Conservation (phyloP, 192 early-diverging fungal genomes). For the Coemansia sp. region DNA sequence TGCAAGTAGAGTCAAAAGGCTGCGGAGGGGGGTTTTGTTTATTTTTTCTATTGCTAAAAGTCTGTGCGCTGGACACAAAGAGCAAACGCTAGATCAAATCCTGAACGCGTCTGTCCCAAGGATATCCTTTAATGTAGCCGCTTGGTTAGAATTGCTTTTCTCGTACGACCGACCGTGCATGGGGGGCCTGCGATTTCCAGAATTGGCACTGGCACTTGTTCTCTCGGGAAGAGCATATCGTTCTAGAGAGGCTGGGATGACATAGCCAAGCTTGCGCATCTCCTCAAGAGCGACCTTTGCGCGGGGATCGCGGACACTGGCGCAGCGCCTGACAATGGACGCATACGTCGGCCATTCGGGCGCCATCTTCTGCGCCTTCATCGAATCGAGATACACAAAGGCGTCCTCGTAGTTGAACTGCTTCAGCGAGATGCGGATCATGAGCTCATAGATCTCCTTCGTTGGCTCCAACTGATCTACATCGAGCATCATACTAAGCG, state of each 20-base stretch:
- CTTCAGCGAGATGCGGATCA: conserved; percentile 57
- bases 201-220: background rate
- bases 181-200: background rate
- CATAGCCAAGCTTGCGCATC: conserved; percentile 63
- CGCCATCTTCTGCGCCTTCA: conserved; percentile 62
- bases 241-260: conserved; percentile 33
- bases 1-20: background rate
- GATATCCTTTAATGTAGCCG: conserved; percentile 1
- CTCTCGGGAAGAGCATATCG: conserved; percentile 15
- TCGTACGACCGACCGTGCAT: background rate
- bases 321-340: conserved; percentile 58
- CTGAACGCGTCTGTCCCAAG: conserved; percentile 11
- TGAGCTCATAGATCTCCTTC: conserved; percentile 54
- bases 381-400: conserved; percentile 71
- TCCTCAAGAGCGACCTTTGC: conserved; percentile 61
- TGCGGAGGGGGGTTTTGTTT: background rate
- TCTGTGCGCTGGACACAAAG: too few species aligned
- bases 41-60: background rate
- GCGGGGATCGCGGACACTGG: conserved; percentile 60
- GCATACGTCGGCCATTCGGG: conserved; percentile 58
- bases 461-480: conserved; percentile 53
- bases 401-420: conserved; percentile 71
- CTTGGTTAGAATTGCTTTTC: too few species aligned
- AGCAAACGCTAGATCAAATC: background rate
- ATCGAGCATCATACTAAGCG: conserved; percentile 57